Evolutionary conservation across 2,329 filamentous ascomycete species (phyloP), one percentile per base, ranked within the genome.

Genomic region (Botrytis pseudocinerea): DNA sequence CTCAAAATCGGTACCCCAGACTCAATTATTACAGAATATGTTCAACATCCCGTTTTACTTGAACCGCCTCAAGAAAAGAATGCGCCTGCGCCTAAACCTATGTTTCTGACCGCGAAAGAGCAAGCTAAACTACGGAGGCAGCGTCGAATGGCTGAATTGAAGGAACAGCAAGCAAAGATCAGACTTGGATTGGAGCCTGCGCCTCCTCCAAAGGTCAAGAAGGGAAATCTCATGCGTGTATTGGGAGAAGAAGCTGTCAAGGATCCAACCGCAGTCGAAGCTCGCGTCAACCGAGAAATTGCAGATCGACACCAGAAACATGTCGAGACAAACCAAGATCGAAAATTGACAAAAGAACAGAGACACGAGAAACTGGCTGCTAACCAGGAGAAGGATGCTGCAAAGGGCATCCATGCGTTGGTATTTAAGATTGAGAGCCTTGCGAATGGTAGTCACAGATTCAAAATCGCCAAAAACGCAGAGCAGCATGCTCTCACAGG

Each of bases 151-250:
- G 95, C 93, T 59, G 94, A 98, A 76, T 86, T 97, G 76, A 98
- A 98, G 82, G 97, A 99, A 83, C 91, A 95, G 80, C 96, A 99
- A 83, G 95, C 95, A 54, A 98, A 99, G 85, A 96, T 98, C 75
- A 89, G 95, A 73, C 86, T 99, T 18, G 96, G 96, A 32, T 87
- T 99, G 22, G 92, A 95, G 74, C 94, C 95, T 4, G 93, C 95
- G 32, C 94, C 95, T 42, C 92, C 95, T 40, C 95, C 96, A 18
- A 99, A 98, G 83, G 94, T 99, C 78, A 98, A 98, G 84, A 97
- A 97, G 83, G 93, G 92, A 73, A 99, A 99, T 82, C 88, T 99
- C 80, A 99, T 99, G 96, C 92, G 95, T 73, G 96, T 99, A 44
- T 87, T 98, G 72, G 96, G 96, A 75, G 94, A 98, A 74, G 81